Conservation (phyloP, 192 early-diverging fungal species). For the Gryganskiella cystojenkinii region DNA sequence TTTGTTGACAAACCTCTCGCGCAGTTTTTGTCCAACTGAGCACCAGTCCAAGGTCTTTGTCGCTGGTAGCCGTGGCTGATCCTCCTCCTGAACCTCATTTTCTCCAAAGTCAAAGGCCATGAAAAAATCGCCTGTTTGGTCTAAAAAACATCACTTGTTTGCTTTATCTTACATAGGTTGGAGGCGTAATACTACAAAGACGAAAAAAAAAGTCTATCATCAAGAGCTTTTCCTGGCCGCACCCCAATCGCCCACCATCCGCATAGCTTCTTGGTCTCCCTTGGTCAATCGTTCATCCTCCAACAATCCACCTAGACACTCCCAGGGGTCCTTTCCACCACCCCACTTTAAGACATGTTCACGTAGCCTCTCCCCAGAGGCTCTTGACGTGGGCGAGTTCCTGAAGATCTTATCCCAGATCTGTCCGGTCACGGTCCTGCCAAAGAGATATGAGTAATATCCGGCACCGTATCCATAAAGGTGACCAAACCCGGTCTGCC, state of each 20-base stretch:
- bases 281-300: slow-evolving; percentile 65
- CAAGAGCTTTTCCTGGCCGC: neutral
- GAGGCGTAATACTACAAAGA: no score
- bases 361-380: slow-evolving; percentile 73
- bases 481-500: slow-evolving; percentile 94
- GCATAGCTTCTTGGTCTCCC: slow-evolving; percentile 75
- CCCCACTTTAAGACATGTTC: slow-evolving; percentile 90
- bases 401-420: slow-evolving; percentile 81
- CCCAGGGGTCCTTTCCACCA: slow-evolving; percentile 93
- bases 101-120: no score
- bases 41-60: no score
- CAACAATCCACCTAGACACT: slow-evolving; percentile 73
- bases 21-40: no score
- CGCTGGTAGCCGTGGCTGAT: no score
- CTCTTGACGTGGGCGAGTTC: slow-evolving; percentile 68
- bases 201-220: no score
- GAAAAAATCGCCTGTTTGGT: no score
- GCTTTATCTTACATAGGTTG: no score
- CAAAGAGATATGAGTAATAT: slow-evolving; percentile 97
- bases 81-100: no score
- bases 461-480: slow-evolving; percentile 91
- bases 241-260: slow-evolving; percentile 79
- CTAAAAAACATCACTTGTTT: no score
- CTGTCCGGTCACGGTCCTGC: slow-evolving; percentile 80
- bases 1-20: no score